Base-by-base conservation (phyloP, 2,329 filamentous ascomycete genomes). In the Ceratocystis variospora region DNA sequence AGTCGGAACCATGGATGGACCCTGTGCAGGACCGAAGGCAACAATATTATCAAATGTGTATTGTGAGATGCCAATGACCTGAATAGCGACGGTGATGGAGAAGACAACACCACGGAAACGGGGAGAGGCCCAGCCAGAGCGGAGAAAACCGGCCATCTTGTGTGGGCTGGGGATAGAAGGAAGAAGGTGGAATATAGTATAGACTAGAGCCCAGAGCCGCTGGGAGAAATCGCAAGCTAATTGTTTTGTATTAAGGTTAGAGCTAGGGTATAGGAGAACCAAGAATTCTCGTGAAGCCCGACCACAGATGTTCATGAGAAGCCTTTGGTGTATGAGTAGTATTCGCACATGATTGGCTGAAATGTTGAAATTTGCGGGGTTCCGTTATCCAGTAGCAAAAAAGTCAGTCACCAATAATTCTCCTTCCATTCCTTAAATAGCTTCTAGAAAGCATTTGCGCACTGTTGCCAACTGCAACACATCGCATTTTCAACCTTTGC, bases 1-100 rank as follows among this genome's bases (percentile, higher is more conserved):
- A 0, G 90, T 96, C 6, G 93, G 93, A 63, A 94, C 82, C 94
- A 97, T 97, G 19, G 88, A 93, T 2, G 90, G 85, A 1, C 93
- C 93, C 31, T 79, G 79, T 17, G 85, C 85, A 3, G 79, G 75
- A 22, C 81, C 81, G 70, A 87, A 72, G 69, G 79, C 79, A 76
- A 84, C 83, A 71, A 84, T 77, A 76, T 94, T 86, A 55, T 83
- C 80, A 72, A 73, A 75, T 68, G 80, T 72, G n/a, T 84, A 73
- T 73, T 86, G 83, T 31, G 73, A 72, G 55, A 79, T 71, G 63
- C 78, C 76, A 48, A 81, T 71, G 66, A 76, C 76, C 70, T 83
- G 79, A 68, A 79, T 50, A 5, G 67, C 70, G 19, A 78, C 76
- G 68, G 77, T 75, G 68, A 80, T 71, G 59, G 77, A 69, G 64